phyloP scores from a whole-genome alignment of 768 basidiomycete species.

The Trametes villosa region DNA sequence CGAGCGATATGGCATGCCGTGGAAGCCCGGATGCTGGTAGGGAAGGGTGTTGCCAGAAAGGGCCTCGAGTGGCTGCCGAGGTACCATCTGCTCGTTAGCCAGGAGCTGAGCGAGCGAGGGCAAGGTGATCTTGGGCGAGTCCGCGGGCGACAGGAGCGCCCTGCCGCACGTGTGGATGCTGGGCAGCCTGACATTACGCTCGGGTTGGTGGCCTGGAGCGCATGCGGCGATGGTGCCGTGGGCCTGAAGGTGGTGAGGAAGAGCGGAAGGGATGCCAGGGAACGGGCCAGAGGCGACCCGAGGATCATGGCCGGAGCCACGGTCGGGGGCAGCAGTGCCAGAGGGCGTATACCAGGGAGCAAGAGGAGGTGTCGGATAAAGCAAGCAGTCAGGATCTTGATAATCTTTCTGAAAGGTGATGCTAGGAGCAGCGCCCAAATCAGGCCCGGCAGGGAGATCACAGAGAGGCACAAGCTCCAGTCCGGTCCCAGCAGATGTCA shows the following conservation, averaged over 20 bases:
- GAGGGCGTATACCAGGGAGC: neutral
- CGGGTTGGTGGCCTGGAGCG: neutral
- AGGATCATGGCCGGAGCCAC: neutral
- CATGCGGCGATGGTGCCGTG: neutral
- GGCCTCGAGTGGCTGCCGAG: constrained; percentile 5
- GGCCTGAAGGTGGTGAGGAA: neutral
- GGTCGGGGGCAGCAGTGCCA: neutral
- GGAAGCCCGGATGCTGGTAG: neutral
- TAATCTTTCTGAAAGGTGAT: neutral
- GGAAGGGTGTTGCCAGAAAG: neutral
- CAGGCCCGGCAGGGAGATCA: neutral
- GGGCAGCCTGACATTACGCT: constrained; percentile 6
- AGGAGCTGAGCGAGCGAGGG: constrained; percentile 16
- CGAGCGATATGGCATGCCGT: neutral
- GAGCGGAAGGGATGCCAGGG: neutral
- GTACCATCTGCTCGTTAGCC: neutral
- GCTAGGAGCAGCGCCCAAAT: neutral
- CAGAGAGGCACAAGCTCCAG: neutral
- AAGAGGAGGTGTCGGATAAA: neutral
- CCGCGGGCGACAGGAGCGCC: neutral
- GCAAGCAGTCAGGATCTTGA: neutral
- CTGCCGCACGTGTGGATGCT: constrained; percentile 10
- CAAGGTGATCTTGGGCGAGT: constrained; percentile 4
- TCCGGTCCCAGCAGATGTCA: neutral
- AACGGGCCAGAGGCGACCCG: neutral